Evolutionary conservation across 202 grass and related monocot species (phyloP).

Genomic region (Cymbopogon flexuosus): DNA sequence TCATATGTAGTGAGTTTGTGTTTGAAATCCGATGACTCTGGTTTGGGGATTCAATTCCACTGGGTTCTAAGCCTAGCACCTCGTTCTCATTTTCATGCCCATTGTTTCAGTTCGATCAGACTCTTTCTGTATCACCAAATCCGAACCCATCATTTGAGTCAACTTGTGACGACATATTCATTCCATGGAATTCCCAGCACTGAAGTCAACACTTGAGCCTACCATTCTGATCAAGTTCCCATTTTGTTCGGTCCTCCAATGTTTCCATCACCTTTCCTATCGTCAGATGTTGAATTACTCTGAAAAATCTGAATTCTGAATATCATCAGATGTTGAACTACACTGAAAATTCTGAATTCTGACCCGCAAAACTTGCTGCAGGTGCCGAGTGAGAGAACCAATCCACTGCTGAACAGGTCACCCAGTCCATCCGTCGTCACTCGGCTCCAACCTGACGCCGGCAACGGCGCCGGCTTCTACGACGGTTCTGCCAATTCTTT

Average conservation of each 20-base stretch:
- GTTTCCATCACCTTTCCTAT: neutral
- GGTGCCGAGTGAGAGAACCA: slow-evolving; percentile 29
- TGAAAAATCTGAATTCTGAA: neutral
- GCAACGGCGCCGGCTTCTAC: neutral
- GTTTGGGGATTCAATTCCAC: neutral
- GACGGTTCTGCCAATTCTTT: slow-evolving; percentile 20
- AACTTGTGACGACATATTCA: neutral
- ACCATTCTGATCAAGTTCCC: neutral
- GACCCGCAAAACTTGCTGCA: slow-evolving; percentile 2
- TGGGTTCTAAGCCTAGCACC: neutral
- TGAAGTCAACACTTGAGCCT: no score
- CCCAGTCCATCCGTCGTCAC: neutral
- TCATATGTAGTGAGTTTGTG: neutral
- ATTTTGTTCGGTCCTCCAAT: neutral
- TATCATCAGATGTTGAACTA: neutral
- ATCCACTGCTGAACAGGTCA: slow-evolving; percentile 17
- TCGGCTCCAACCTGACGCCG: neutral
- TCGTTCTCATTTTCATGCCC: neutral
- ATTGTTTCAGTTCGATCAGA: neutral
- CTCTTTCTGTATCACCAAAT: neutral
- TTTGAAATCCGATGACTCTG: neutral
- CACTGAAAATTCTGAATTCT: neutral
- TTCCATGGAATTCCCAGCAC: no score
- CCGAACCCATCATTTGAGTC: neutral
- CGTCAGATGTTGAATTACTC: neutral